phyloP scores from a whole-genome alignment of 495 filamentous ascomycete genomes.

The Penicillium odoratum region DNA sequence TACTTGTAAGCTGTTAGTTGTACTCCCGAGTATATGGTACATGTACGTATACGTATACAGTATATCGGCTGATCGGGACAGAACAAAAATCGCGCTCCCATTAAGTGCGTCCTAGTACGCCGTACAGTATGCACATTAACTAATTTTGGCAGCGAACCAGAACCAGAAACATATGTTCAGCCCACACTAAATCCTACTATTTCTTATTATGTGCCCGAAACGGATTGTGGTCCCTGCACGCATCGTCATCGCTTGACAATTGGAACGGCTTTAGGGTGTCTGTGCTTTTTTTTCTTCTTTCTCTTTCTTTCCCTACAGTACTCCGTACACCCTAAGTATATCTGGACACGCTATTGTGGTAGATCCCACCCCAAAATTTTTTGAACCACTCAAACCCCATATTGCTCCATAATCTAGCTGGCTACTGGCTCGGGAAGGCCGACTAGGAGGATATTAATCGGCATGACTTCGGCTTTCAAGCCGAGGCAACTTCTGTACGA shows the following conservation, averaged over 20 bases:
- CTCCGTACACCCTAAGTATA: neutral
- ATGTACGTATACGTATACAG: too few relatives aligned
- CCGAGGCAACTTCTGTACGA: neutral
- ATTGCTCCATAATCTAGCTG: neutral
- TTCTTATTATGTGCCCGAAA: neutral
- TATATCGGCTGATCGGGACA: neutral
- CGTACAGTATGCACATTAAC: neutral
- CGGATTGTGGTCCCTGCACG: slow-evolving; percentile 1
- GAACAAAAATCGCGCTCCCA: slow-evolving; percentile 1
- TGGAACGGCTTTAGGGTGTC: slow-evolving; percentile 1
- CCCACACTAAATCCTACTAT: neutral
- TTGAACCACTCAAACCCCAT: neutral
- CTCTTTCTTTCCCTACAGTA: neutral
- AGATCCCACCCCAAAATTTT: neutral
- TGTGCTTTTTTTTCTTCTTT: slow-evolving; percentile 2
- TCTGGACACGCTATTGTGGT: neutral
- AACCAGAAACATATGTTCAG: too few relatives aligned
- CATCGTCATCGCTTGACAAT: neutral
- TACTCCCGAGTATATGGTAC: neutral
- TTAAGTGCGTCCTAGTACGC: neutral
- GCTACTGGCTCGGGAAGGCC: neutral
- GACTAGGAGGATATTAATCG: neutral
- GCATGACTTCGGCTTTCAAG: neutral
- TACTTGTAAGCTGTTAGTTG: too few relatives aligned
- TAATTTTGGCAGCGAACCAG: neutral